Evolutionary conservation across 2,329 filamentous ascomycete genomes (phyloP).

Genomic region (Aspergillus floridensis): DNA sequence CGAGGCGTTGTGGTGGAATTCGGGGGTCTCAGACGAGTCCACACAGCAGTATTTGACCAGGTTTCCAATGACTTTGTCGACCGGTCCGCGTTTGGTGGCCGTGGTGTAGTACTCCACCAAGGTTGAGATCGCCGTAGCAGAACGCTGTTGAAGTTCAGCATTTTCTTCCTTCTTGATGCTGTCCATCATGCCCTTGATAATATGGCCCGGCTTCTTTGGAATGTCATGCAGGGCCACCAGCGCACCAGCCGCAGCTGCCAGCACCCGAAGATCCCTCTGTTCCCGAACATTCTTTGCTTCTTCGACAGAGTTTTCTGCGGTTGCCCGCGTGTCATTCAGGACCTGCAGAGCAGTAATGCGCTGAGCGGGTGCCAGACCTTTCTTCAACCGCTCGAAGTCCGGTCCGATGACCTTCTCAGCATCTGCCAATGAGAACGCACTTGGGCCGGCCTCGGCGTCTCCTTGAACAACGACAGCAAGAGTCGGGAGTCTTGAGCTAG

Average conservation of each 20-base stretch:
- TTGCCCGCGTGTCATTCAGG: conserved; percentile 71
- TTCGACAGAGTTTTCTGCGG: conserved; percentile 68
- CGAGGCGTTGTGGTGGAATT: conserved; percentile 78
- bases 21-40: conserved; percentile 94
- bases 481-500: conserved; percentile 69
- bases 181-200: conserved; percentile 98
- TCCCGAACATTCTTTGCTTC: conserved; percentile 78
- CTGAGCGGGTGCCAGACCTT: conserved; percentile 82
- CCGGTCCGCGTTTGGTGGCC: conserved; percentile 75
- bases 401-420: conserved; percentile 83
- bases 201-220: conserved; percentile 86
- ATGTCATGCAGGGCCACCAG: conserved; percentile 82
- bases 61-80: conserved; percentile 94
- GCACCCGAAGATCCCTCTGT: conserved; percentile 79
- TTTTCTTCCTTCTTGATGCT: conserved; percentile 96
- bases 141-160: conserved; percentile 78
- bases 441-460: conserved; percentile 84
- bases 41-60: conserved; percentile 97
- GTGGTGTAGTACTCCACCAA: conserved; percentile 84
- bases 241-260: conserved; percentile 80
- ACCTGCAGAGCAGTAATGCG: conserved; percentile 78
- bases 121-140: conserved; percentile 76
- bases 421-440: conserved; percentile 82
- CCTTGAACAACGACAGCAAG: conserved; percentile 92
- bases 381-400: conserved; percentile 86